Evolutionary conservation across 768 basidiomycete genomes (phyloP), one percentile per base, ranked within the genome.

Genomic region (Boletellus ananiceps): DNA sequence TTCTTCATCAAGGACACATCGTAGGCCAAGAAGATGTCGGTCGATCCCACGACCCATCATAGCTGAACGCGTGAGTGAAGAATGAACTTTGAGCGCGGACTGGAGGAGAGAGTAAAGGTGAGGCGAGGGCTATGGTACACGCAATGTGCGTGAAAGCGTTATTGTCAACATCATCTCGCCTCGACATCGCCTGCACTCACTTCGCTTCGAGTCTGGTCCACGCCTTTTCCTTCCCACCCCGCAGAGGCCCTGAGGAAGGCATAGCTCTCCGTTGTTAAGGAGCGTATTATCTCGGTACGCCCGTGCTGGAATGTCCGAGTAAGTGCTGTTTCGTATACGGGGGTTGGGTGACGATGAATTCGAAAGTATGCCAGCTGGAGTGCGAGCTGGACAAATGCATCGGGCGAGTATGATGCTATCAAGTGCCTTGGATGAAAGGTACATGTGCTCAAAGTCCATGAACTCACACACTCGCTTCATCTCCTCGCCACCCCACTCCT

Each of bases 271-370:
- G 69, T 70, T 44, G 83, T 86, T 38, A 88, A 73, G 0, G 84
- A 79, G 21, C 93, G 81, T 45, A 97, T 82, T 0, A 90, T 93
- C 63, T 97, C 94, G 2, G 93, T 96, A 15, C 94, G 80, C 14
- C 92, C 94, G 54, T 84, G 82, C 51, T 84, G 73, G 71, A 94
- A 94, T 66, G 88, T 77, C 21, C 92, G 80, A 2, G 94, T 95
- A 29, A 94, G 77, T 0, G 85, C 89, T 0, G 93, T 96, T 69
- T 97, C 94, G 64, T 97, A 96, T 7, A 89, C 92, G 2, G 94
- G 90, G 4, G 90, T 89, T 58, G 90, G 85, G 50, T 74, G 69
- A 11, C 81, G 82, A 40, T 83, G 86, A 18, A 83, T 81, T 63
- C 79, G 80, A 71, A 87, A 90, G 84, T 88, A 96, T 4, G 93